A percentile compares a stretch with the other conserved stretches of the same genome.
Evolutionary conservation across 176 grass and related monocot genomes (phyloP).

Genomic region (Juncus effusus): DNA sequence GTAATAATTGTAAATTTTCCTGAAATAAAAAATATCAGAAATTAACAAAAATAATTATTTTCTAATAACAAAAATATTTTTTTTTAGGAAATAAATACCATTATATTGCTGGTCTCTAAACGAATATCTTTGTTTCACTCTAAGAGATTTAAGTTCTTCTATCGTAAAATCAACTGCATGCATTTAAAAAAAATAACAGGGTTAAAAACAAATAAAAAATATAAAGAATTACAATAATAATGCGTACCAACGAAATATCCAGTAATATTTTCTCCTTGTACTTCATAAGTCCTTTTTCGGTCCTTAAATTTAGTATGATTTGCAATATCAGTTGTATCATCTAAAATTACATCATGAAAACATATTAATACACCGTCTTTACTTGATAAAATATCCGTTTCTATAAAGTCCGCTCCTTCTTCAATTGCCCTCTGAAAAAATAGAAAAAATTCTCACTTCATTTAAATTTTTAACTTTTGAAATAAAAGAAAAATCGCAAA

Average conservation of each 20-base stretch:
- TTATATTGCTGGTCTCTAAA: constrained; percentile 82
- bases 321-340: constrained; percentile 64
- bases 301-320: constrained; percentile 53
- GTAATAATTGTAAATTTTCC: constrained; percentile 63
- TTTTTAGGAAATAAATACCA: constrained; percentile 23
- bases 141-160: constrained; percentile 69
- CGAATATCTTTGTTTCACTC: constrained; percentile 55
- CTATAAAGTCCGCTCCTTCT: constrained; percentile 97
- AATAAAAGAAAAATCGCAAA: not conserved
- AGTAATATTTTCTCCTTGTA: constrained; percentile 61
- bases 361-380: constrained; percentile 86
- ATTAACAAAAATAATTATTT: constrained; percentile 17
- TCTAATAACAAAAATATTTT: not conserved
- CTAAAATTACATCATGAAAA: constrained; percentile 96
- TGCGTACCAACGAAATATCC: constrained; percentile 85
- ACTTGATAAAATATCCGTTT: constrained; percentile 83
- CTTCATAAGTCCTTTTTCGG: constrained; percentile 87
- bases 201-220: not conserved
- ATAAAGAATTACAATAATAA: constrained; percentile 7
- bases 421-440: constrained; percentile 73
- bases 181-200: constrained; percentile 11
- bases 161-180: constrained; percentile 73
- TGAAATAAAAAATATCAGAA: constrained; percentile 16
- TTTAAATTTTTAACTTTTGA: not conserved
- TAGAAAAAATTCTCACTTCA: not conserved